These are phyloP conservation scores for Fraxinus velutina DNA, from an alignment of 305 asterid species.

Conservation along the genomic window DNA sequence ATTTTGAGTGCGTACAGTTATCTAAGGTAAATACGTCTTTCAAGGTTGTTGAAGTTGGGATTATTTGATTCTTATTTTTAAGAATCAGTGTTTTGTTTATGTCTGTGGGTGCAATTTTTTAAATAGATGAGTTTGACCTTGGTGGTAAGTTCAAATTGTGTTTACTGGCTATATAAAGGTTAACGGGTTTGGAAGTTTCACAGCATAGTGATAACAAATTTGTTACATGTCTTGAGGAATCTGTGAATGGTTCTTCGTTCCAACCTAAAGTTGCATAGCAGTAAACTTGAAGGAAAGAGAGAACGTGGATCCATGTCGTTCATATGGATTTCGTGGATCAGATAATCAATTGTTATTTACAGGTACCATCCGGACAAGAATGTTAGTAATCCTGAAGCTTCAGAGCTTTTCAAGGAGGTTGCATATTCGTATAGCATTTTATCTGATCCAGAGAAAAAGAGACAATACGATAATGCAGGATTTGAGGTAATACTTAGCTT, in stretches of 20 bases:
- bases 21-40: neutral
- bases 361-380: slow-evolving; percentile 99
- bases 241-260: neutral
- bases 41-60: neutral
- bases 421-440: slow-evolving; percentile 94
- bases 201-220: neutral
- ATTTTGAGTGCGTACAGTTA: neutral
- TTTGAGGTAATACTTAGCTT: slow-evolving; percentile 1
- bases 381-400: slow-evolving; percentile 95
- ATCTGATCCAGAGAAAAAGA: slow-evolving; percentile 92
- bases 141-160: neutral
- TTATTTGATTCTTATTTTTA: neutral
- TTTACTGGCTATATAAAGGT: neutral
- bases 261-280: neutral
- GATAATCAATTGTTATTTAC: slow-evolving; percentile 25
- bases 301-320: neutral
- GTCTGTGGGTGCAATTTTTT: neutral
- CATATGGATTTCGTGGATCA: slow-evolving; percentile 3
- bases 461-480: slow-evolving; percentile 26
- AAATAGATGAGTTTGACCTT: neutral
- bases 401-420: slow-evolving; percentile 95
- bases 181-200: neutral
- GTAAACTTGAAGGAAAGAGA: neutral
- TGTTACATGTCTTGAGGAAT: neutral
- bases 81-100: neutral